phyloP scores from a whole-genome alignment of 371 early-diverging fungal genomes.

The Apophysomyces trapeziformis region DNA sequence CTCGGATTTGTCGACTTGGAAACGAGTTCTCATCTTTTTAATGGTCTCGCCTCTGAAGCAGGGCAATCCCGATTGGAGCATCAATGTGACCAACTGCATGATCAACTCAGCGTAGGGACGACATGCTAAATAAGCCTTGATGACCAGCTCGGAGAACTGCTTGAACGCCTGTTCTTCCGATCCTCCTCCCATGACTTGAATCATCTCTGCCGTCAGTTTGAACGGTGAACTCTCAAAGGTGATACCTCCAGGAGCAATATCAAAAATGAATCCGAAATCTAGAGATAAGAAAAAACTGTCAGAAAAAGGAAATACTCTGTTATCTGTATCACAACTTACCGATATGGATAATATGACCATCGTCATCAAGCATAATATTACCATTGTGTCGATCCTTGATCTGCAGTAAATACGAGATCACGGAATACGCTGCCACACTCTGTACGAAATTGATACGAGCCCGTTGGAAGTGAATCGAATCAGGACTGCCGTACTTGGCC shows the following conservation, averaged over 20 bases:
- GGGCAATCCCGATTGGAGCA: slow-evolving; percentile 96
- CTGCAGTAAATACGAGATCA: slow-evolving; percentile 94
- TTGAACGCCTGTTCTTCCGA: slow-evolving; percentile 83
- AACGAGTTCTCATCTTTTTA: slow-evolving; percentile 84
- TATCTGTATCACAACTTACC: slow-evolving; percentile 47
- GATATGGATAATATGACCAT: slow-evolving; percentile 98
- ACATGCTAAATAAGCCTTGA: slow-evolving; percentile 91
- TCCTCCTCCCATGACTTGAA: slow-evolving; percentile 95
- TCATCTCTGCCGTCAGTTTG: slow-evolving; percentile 98
- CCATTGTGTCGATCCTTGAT: slow-evolving; percentile 99
- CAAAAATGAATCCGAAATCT: slow-evolving; percentile 99
- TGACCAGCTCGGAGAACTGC: slow-evolving; percentile 87
- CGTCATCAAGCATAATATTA: slow-evolving; percentile 98
- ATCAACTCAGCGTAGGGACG: slow-evolving; percentile 95
- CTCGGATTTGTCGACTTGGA: slow-evolving; percentile 92
- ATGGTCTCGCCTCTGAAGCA: slow-evolving; percentile 97
- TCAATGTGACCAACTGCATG: slow-evolving; percentile 86
- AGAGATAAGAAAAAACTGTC: background rate
- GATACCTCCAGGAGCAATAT: slow-evolving; percentile 98
- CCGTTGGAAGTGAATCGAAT: slow-evolving; percentile 88
- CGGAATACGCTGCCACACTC: slow-evolving; percentile 96
- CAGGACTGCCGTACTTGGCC: slow-evolving; percentile 92
- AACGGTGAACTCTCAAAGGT: slow-evolving; percentile 98
- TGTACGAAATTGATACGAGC: slow-evolving; percentile 97
- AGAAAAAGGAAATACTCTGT: background rate